These are phyloP conservation scores for Tardiomyces blankii DNA, from an alignment of 1,139 yeast genomes.

Conservation along the genomic window DNA sequence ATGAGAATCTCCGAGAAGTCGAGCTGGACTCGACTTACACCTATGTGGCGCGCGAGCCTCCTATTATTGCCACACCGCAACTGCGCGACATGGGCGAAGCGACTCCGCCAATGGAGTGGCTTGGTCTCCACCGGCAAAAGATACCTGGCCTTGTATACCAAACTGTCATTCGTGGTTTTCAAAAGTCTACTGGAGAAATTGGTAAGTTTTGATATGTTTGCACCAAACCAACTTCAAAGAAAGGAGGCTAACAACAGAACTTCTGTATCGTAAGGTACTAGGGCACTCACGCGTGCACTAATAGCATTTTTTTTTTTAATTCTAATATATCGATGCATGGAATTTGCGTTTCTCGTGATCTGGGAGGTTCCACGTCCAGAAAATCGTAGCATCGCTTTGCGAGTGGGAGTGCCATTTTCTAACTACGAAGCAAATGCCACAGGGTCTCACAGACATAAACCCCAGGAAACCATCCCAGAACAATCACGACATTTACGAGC, in stretches of 20 bases:
- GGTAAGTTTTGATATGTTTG: slow-evolving; percentile 14
- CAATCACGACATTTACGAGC: background rate
- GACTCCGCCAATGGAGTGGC: slow-evolving; percentile 97
- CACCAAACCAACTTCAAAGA: background rate
- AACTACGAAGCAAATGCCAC: too few species aligned
- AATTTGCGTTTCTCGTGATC: too few species aligned
- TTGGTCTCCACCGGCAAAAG: slow-evolving; percentile 78
- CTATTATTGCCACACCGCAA: slow-evolving; percentile 81
- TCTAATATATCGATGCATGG: background rate
- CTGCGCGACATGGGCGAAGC: slow-evolving; percentile 89
- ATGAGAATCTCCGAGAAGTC: slow-evolving; percentile 43
- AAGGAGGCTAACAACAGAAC: slow-evolving; percentile 6
- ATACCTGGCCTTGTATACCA: slow-evolving; percentile 85
- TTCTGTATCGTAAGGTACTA: slow-evolving; percentile 14
- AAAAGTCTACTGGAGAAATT: slow-evolving; percentile 55
- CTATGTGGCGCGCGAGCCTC: slow-evolving; percentile 61
- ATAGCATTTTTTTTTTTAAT: background rate
- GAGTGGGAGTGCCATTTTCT: too few species aligned
- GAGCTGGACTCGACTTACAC: slow-evolving; percentile 42
- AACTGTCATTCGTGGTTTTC: slow-evolving; percentile 59
- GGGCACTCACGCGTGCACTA: slow-evolving; percentile 10
- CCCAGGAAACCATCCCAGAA: too few species aligned
- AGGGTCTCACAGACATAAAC: too few species aligned
- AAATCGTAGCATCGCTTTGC: too few species aligned
- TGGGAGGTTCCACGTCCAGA: too few species aligned